Conservation (phyloP, 768 basidiomycete genomes). For the Boletus speciosus region DNA sequence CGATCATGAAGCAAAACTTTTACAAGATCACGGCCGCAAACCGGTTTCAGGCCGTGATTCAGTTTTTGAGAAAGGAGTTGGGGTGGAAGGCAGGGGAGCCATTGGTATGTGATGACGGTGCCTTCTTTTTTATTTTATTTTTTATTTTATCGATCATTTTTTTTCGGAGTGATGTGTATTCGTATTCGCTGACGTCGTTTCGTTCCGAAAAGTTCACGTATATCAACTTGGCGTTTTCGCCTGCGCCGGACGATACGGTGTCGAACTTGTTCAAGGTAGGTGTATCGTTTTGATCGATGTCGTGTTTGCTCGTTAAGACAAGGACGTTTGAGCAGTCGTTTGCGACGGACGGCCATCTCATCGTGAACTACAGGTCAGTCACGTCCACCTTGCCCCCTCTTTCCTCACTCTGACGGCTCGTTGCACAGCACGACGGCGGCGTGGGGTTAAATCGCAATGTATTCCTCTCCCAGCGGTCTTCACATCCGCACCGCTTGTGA, state of each 20-base stretch:
- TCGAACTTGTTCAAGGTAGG: slow-evolving; percentile 64
- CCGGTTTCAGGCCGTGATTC: slow-evolving; percentile 91
- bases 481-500: background rate
- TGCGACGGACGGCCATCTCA: slow-evolving; percentile 82
- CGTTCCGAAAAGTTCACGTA: slow-evolving; percentile 55
- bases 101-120: slow-evolving; percentile 48
- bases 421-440: slow-evolving; percentile 54
- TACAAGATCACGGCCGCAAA: slow-evolving; percentile 97
- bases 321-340: slow-evolving; percentile 55
- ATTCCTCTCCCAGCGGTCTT: background rate
- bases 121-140: too few species aligned
- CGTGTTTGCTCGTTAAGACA: slow-evolving; percentile 1
- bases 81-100: slow-evolving; percentile 85
- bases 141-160: too few species aligned
- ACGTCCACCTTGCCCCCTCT: too few species aligned
- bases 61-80: slow-evolving; percentile 86
- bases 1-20: slow-evolving; percentile 98
- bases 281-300: background rate
- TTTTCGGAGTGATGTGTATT: background rate
- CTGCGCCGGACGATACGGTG: slow-evolving; percentile 73
- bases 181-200: slow-evolving; percentile 20
- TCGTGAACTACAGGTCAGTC: slow-evolving; percentile 84
- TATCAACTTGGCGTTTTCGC: slow-evolving; percentile 75
- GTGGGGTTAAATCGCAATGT: slow-evolving; percentile 46
- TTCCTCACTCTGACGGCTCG: slow-evolving; percentile 1